These are phyloP conservation scores for Colletotrichum tanaceti DNA, from an alignment of 2,329 filamentous ascomycete species.

Conservation along the genomic window DNA sequence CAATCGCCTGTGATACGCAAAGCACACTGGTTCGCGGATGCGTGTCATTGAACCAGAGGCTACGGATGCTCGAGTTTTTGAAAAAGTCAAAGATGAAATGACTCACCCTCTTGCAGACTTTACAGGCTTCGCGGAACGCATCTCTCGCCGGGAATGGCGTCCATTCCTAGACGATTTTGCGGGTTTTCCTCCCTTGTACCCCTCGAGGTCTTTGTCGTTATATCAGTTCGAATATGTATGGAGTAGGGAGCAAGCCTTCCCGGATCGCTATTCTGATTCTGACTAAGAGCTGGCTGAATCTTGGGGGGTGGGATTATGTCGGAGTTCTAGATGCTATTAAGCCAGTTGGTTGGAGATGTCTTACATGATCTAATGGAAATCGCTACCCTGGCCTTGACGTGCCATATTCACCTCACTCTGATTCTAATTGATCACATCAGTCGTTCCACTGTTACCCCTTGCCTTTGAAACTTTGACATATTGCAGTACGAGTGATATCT, in stretches of 20 bases:
- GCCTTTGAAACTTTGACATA: too few relatives aligned
- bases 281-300: neutral
- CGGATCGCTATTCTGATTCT: conserved; percentile 4
- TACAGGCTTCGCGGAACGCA: too few relatives aligned
- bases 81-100: conserved; percentile 7
- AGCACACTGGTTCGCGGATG: neutral
- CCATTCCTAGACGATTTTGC: neutral
- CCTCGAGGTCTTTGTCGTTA: neutral
- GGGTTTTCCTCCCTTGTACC: neutral
- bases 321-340: too few relatives aligned
- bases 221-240: neutral
- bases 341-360: too few relatives aligned
- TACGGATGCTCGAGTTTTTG: neutral
- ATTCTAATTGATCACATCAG: too few relatives aligned
- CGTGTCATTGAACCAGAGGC: conserved; percentile 5
- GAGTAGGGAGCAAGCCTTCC: neutral
- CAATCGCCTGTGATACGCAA: neutral
- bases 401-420: too few relatives aligned
- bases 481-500: too few relatives aligned
- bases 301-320: neutral
- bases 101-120: too few relatives aligned
- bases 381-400: too few relatives aligned
- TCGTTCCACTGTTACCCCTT: too few relatives aligned
- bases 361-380: too few relatives aligned
- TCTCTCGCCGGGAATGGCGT: neutral